Percentiles rank a stretch among this genome's conserved stretches.
phyloP scores from a whole-genome alignment of 768 basidiomycete genomes.

The Termitomyces titanicus region DNA sequence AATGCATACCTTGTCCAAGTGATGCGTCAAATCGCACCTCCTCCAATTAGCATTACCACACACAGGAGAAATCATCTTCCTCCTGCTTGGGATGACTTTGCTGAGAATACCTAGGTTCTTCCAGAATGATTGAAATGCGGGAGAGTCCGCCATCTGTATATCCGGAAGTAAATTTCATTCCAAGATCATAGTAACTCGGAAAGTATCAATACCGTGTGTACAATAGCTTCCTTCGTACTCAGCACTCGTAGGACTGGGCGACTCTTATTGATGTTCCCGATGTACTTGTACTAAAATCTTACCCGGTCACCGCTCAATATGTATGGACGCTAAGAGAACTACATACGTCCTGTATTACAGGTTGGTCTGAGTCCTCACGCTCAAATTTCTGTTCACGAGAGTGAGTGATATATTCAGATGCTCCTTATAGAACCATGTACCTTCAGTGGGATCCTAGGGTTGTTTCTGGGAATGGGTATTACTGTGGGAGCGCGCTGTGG shows the following conservation, averaged over 20 bases:
- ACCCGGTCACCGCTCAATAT: too few species aligned
- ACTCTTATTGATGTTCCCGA: background rate
- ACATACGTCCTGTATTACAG: background rate
- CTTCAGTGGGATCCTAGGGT: background rate
- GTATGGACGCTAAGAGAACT: background rate
- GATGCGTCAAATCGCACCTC: background rate
- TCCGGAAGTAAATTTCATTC: too few species aligned
- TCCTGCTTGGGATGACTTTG: background rate
- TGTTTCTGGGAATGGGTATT: background rate
- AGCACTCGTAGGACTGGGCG: too few species aligned
- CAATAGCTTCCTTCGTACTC: background rate
- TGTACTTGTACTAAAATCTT: background rate
- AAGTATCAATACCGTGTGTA: background rate
- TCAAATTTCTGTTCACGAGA: background rate
- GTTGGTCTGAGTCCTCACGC: background rate
- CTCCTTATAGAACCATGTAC: background rate
- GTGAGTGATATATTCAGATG: background rate
- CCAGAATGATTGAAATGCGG: background rate
- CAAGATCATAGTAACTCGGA: too few species aligned
- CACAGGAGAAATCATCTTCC: background rate
- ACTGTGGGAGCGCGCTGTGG: background rate
- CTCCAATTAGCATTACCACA: background rate
- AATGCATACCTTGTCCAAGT: background rate
- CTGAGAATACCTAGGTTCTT: background rate
- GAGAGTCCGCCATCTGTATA: background rate